phyloP scores from a whole-genome alignment of 169 alveolate genomes.

The Ichthyophthirius multifiliis region DNA sequence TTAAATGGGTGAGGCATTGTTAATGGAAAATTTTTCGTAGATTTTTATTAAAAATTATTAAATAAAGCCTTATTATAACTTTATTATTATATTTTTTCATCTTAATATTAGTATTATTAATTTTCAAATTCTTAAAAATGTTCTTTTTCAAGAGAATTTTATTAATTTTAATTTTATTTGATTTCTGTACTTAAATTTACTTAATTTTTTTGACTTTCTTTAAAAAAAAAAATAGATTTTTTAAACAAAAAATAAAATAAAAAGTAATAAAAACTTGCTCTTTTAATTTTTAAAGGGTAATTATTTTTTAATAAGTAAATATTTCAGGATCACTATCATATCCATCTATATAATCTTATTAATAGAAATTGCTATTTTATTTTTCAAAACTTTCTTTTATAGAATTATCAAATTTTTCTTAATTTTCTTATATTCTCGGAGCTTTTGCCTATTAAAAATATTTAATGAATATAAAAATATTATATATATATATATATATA shows the following conservation, averaged over 20 bases:
- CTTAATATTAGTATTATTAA: too few species aligned
- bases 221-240: background rate
- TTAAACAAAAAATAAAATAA: background rate
- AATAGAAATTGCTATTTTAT: background rate
- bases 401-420: conserved; percentile 28
- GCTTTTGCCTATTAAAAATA: background rate
- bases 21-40: conserved; percentile 32
- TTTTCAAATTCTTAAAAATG: too few species aligned
- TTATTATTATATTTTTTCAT: too few species aligned
- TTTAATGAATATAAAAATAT: background rate
- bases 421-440: background rate
- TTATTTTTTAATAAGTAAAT: conserved; percentile 19
- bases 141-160: too few species aligned
- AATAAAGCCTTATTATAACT: background rate
- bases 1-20: conserved; percentile 65
- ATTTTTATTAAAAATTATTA: conserved; percentile 20
- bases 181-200: too few species aligned
- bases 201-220: background rate
- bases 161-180: too few species aligned
- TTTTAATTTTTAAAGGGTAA: background rate
- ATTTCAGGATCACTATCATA: conserved; percentile 50
- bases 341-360: conserved; percentile 26
- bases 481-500: too few species aligned
- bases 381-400: background rate
- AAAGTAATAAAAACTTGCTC: background rate